phyloP scores from a whole-genome alignment of 2,329 filamentous ascomycete species.

The Aspergillus awamori region DNA sequence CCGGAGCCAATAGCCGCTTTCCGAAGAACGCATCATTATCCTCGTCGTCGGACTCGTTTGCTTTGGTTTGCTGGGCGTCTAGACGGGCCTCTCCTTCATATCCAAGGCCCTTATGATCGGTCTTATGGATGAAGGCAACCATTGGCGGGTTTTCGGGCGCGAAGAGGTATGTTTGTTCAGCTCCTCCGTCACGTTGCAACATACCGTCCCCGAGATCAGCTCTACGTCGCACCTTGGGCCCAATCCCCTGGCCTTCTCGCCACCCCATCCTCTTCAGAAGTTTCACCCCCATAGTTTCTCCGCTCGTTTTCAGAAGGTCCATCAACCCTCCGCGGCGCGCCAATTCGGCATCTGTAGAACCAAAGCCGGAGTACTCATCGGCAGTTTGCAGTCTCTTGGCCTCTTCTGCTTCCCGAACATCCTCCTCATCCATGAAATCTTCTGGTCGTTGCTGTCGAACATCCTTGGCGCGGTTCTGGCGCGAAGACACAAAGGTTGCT shows the following conservation, averaged over 20 bases:
- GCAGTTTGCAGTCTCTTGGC: constrained; percentile 72
- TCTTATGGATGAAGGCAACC: constrained; percentile 53
- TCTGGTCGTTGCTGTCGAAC: constrained; percentile 69
- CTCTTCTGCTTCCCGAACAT: constrained; percentile 83
- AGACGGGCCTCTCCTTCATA: constrained; percentile 47
- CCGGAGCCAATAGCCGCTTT: constrained; percentile 32
- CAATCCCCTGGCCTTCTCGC: constrained; percentile 90
- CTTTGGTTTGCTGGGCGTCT: constrained; percentile 19
- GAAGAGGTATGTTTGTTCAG: constrained; percentile 69
- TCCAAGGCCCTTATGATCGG: constrained; percentile 51
- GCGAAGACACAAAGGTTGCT: constrained; percentile 87
- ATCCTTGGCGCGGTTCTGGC: constrained; percentile 74
- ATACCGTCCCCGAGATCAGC: constrained; percentile 66
- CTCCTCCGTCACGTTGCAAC: constrained; percentile 41
- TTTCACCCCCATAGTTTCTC: constrained; percentile 84
- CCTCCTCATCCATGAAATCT: constrained; percentile 98
- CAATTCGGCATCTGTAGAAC: constrained; percentile 63
- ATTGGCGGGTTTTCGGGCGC: constrained; percentile 78
- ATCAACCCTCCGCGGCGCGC: constrained; percentile 60
- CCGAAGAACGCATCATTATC: constrained; percentile 42
- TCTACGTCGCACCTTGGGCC: constrained; percentile 76
- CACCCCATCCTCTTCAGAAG: constrained; percentile 92
- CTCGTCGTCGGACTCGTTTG: constrained; percentile 29
- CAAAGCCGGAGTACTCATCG: constrained; percentile 74
- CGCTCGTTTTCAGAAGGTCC: constrained; percentile 70